A percentile compares a stretch with the other conserved stretches of the same genome.
These are phyloP conservation scores for Ceratocystis papillata DNA, from an alignment of 2,329 filamentous ascomycete species.

Conservation along the genomic window DNA sequence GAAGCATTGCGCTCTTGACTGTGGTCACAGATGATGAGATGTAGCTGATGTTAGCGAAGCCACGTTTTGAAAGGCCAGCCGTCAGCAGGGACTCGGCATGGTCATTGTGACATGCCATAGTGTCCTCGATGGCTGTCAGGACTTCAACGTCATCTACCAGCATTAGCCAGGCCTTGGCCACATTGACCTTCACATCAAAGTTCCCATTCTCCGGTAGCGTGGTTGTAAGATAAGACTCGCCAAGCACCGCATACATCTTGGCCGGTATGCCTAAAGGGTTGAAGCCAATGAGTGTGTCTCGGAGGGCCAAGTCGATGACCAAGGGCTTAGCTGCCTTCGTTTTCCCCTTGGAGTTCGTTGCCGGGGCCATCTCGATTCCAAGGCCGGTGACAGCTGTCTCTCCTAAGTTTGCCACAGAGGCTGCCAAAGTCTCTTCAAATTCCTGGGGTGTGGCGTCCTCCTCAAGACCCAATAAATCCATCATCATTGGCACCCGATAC, in stretches of 20 bases:
- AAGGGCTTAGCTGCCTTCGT: constrained; percentile 42
- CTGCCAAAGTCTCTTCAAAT: constrained; percentile 62
- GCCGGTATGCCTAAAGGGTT: constrained; percentile 67
- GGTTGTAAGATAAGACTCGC: constrained; percentile 62
- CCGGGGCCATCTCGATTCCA: constrained; percentile 24
- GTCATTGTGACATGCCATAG: background rate
- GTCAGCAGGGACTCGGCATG: constrained; percentile 39
- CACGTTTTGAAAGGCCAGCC: constrained; percentile 44
- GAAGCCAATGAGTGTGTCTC: constrained; percentile 72
- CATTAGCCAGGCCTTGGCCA: constrained; percentile 73
- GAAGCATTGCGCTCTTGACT: constrained; percentile 49
- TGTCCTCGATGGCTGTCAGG: constrained; percentile 29
- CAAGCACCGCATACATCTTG: constrained; percentile 68
- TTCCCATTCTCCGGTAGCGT: constrained; percentile 54
- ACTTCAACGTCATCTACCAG: constrained; percentile 59
- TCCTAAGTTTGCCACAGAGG: constrained; percentile 67
- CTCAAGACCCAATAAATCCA: constrained; percentile 63
- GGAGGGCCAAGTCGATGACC: constrained; percentile 61
- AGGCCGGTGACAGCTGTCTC: constrained; percentile 46
- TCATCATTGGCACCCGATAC: constrained; percentile 73
- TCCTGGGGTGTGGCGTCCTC: constrained; percentile 60
- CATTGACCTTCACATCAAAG: constrained; percentile 52
- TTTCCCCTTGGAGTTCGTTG: constrained; percentile 25
- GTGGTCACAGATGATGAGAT: constrained; percentile 68
- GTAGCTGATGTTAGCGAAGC: constrained; percentile 77